phyloP scores from a whole-genome alignment of 805 yeast genomes.

The Teunomyces gatunensis region DNA sequence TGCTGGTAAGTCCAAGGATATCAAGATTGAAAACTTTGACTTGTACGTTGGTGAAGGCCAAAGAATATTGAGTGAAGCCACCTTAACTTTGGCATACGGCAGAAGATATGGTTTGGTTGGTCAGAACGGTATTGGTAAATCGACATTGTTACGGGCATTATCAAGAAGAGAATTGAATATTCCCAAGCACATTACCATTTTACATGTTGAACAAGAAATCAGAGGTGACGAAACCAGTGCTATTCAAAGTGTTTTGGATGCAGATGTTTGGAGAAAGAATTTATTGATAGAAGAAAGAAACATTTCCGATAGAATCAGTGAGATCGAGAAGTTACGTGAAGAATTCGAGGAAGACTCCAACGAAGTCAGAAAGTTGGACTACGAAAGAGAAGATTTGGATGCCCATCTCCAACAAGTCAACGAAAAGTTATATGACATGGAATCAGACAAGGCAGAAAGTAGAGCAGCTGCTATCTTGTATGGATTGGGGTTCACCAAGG shows the following conservation, averaged over 20 bases:
- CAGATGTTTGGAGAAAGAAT: constrained; percentile 98
- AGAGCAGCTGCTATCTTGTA: constrained; percentile 90
- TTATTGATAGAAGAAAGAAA: constrained; percentile 72
- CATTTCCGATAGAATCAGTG: constrained; percentile 70
- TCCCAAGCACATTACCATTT: constrained; percentile 92
- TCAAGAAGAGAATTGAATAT: constrained; percentile 91
- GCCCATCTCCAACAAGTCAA: constrained; percentile 72
- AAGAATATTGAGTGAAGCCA: constrained; percentile 85
- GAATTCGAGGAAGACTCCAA: constrained; percentile 71
- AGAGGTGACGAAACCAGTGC: constrained; percentile 91
- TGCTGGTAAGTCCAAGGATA: constrained; percentile 97
- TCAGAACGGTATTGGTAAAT: constrained; percentile 99
- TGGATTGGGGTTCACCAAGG: constrained; percentile 92
- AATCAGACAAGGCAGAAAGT: constrained; percentile 95
- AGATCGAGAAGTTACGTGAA: constrained; percentile 64
- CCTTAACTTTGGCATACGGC: constrained; percentile 84
- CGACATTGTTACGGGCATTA: constrained; percentile 85
- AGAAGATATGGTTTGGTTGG: constrained; percentile 97
- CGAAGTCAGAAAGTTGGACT: constrained; percentile 77
- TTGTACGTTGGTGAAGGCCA: constrained; percentile 94
- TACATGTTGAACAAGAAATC: constrained; percentile 97
- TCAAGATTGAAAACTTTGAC: constrained; percentile 89
- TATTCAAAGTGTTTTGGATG: constrained; percentile 93
- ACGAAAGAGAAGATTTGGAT: constrained; percentile 86
- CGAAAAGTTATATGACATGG: constrained; percentile 87